Evolutionary conservation across 1,284 basidiomycete genomes (phyloP).

Genomic region (Trichosporon asahii): DNA sequence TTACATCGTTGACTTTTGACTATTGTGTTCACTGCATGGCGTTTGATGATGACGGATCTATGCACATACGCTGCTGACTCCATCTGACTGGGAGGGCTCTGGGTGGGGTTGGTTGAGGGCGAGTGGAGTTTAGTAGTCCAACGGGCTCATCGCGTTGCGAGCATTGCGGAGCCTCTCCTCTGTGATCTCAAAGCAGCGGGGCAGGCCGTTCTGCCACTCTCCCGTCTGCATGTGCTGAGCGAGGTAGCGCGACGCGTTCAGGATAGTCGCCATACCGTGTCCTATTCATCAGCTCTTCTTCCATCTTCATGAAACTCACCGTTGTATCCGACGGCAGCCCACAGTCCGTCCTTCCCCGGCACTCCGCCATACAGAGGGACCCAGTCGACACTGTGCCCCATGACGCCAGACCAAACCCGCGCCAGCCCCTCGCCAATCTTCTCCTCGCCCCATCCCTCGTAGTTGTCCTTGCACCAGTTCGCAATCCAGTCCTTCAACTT

Average conservation of each 20-base stretch:
- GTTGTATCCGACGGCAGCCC: constrained; percentile 15
- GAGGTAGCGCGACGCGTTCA: constrained; percentile 24
- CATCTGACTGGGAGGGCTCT: too few species aligned
- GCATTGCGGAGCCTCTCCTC: constrained; percentile 10
- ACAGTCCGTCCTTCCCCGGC: constrained; percentile 27
- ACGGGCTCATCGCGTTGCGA: neutral
- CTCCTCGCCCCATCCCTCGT: constrained; percentile 31
- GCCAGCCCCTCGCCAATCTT: constrained; percentile 29
- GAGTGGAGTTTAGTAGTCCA: neutral
- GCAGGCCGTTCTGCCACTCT: constrained; percentile 24
- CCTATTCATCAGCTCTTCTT: neutral
- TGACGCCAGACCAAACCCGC: constrained; percentile 33
- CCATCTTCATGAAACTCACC: neutral
- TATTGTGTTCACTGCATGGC: neutral
- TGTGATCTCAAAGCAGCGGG: constrained; percentile 14
- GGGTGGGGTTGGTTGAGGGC: neutral
- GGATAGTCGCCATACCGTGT: constrained; percentile 30
- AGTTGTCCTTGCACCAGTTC: constrained; percentile 23
- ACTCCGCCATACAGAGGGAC: constrained; percentile 33
- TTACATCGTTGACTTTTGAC: neutral
- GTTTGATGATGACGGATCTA: neutral
- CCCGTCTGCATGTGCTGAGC: constrained; percentile 25
- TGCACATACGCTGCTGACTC: neutral
- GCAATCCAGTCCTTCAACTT: constrained; percentile 13
- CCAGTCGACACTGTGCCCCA: constrained; percentile 31